phyloP scores from a whole-genome alignment of 345 rosid genomes.

The Gossypium australe region DNA sequence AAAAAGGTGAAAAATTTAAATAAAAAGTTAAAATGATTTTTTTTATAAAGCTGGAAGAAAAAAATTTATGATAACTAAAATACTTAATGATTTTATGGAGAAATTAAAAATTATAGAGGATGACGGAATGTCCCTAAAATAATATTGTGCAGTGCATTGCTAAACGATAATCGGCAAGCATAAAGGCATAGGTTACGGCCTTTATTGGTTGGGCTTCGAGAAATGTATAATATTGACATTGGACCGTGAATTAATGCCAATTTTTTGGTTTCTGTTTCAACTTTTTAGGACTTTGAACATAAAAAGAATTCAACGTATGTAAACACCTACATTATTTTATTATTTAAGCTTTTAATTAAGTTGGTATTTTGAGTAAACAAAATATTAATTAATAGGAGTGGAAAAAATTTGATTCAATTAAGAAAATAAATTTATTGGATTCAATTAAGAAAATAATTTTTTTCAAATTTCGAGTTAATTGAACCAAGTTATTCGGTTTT shows the following conservation, averaged over 20 bases:
- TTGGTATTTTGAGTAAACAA: accelerated
- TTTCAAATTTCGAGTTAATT: too few relatives aligned
- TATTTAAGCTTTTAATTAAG: too few relatives aligned
- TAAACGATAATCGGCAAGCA: neutral
- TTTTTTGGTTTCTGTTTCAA: neutral
- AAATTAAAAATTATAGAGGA: neutral
- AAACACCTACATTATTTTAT: too few relatives aligned
- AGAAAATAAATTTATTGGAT: too few relatives aligned
- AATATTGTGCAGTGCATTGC: neutral
- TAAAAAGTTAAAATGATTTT: accelerated
- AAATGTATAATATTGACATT: neutral
- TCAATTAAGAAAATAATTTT: too few relatives aligned
- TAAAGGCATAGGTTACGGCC: neutral
- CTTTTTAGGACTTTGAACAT: neutral
- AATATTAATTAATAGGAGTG: too few relatives aligned
- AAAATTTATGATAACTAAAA: neutral
- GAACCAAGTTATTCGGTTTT: too few relatives aligned
- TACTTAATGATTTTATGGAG: neutral
- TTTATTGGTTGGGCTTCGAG: neutral
- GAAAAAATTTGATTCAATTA: too few relatives aligned
- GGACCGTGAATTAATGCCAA: neutral
- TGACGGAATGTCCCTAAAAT: neutral
- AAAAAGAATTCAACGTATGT: too few relatives aligned
- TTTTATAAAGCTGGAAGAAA: too few relatives aligned
- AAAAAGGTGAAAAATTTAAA: too few relatives aligned